Conservation (phyloP, 2,329 filamentous ascomycete genomes). For the Aureobasidium leucospermi region DNA sequence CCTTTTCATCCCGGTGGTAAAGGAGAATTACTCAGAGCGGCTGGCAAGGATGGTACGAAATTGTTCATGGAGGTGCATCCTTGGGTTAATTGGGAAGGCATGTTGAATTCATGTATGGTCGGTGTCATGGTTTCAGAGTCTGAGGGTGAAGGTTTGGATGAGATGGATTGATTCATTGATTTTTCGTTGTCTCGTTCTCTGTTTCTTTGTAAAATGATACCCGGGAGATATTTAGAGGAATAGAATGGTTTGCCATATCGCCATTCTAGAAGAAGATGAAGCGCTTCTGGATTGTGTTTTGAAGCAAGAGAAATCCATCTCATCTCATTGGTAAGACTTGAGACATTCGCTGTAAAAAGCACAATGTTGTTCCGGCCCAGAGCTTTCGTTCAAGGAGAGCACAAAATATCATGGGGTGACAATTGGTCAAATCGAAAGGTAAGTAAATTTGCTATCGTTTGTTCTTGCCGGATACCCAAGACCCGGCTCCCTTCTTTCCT, state of each 20-base stretch:
- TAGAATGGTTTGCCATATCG: no score
- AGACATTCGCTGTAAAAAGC: no score
- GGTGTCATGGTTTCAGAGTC: constrained; percentile 54
- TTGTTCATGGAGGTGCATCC: constrained; percentile 59
- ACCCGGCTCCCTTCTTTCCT: no score
- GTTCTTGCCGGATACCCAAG: no score
- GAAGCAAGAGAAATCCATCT: no score
- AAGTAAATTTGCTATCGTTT: no score
- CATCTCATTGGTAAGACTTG: no score
- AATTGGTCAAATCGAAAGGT: no score
- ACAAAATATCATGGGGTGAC: no score
- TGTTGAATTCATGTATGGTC: constrained; percentile 54
- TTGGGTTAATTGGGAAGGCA: constrained; percentile 64
- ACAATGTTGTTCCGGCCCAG: no score
- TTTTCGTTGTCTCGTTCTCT: not conserved
- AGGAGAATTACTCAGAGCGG: constrained; percentile 70
- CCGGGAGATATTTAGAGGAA: not conserved
- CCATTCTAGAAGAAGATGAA: not conserved
- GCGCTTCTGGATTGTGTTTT: no score
- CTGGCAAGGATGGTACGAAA: constrained; percentile 61
- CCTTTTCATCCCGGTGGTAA: constrained; percentile 86
- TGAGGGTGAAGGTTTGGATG: constrained; percentile 42
- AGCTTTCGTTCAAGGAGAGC: no score
- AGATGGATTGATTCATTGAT: constrained; percentile 47
- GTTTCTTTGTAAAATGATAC: not conserved